Percentiles rank a stretch among this genome's conserved stretches.
These are phyloP conservation scores for Mycena sp. DNA, from an alignment of 1,284 basidiomycete genomes.

Conservation along the genomic window DNA sequence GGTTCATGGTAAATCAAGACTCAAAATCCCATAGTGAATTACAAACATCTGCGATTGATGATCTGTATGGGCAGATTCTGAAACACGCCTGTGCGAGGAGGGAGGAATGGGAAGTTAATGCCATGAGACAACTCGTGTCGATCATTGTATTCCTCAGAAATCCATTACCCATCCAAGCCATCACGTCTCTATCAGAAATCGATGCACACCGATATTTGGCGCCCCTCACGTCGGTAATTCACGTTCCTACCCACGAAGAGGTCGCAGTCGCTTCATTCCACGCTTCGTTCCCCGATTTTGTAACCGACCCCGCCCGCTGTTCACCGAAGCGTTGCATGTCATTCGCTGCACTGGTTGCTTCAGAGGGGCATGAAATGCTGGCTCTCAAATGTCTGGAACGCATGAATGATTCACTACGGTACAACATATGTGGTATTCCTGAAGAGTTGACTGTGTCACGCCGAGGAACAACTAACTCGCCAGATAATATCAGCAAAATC, in stretches of 20 bases:
- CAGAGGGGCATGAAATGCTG: slow-evolving; percentile 18
- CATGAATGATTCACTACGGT: slow-evolving; percentile 24
- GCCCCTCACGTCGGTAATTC: slow-evolving; percentile 8
- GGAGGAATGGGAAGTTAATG: neutral
- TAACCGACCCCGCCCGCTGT: too few relatives aligned
- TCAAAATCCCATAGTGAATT: neutral
- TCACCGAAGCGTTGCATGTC: slow-evolving; percentile 12
- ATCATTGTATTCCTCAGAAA: neutral
- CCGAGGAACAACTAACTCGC: slow-evolving; percentile 12
- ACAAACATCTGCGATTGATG: slow-evolving; percentile 17
- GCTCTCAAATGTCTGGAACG: slow-evolving; percentile 25
- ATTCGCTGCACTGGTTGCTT: slow-evolving; percentile 7
- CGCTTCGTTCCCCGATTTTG: too few relatives aligned
- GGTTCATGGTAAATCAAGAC: neutral
- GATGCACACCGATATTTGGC: neutral
- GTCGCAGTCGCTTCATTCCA: too few relatives aligned
- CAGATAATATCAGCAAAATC: slow-evolving; percentile 15
- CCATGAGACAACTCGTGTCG: neutral
- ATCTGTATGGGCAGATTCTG: slow-evolving; percentile 26
- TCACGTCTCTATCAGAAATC: neutral
- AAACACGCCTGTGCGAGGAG: slow-evolving; percentile 7
- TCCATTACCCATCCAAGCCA: neutral
- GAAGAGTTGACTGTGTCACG: too few relatives aligned
- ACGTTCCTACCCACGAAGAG: slow-evolving; percentile 17
- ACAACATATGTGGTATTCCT: slow-evolving; percentile 26